Evolutionary conservation across 495 filamentous ascomycete species (phyloP).

Genomic region (Umbilicaria muhlenbergii): DNA sequence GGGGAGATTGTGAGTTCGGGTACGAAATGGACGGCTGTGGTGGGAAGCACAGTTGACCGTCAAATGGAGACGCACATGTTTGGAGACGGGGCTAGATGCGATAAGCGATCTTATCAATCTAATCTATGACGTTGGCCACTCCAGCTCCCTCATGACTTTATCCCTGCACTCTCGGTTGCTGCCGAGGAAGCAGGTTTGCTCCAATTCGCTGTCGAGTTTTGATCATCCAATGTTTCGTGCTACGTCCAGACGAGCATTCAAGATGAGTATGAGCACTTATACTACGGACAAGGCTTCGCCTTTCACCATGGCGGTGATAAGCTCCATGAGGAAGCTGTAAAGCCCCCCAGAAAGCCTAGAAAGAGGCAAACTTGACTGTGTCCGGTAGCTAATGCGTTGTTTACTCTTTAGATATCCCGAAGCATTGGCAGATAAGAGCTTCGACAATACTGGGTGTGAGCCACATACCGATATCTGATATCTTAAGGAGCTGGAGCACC

Average conservation of each 20-base stretch:
- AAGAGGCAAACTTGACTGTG: neutral
- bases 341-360: conserved; percentile 15
- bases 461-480: conserved; percentile 1
- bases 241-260: conserved; percentile 4
- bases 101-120: too few relatives aligned
- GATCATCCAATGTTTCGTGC: conserved; percentile 8
- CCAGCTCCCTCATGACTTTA: too few relatives aligned
- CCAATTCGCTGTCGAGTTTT: neutral
- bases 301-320: conserved; percentile 66
- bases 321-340: conserved; percentile 69
- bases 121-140: too few relatives aligned
- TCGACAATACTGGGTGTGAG: conserved; percentile 83
- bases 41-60: too few relatives aligned
- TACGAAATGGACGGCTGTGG: too few relatives aligned
- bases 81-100: too few relatives aligned
- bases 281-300: conserved; percentile 32
- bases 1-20: too few relatives aligned
- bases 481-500: neutral
- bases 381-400: conserved; percentile 2
- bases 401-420: conserved; percentile 58
- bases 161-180: too few relatives aligned
- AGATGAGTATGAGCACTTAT: conserved; percentile 17
- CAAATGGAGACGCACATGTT: too few relatives aligned
- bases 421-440: conserved; percentile 73
- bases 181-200: neutral